Base-by-base conservation (phyloP, 1,284 basidiomycete genomes). In the Ganoderma leucocontextum region DNA sequence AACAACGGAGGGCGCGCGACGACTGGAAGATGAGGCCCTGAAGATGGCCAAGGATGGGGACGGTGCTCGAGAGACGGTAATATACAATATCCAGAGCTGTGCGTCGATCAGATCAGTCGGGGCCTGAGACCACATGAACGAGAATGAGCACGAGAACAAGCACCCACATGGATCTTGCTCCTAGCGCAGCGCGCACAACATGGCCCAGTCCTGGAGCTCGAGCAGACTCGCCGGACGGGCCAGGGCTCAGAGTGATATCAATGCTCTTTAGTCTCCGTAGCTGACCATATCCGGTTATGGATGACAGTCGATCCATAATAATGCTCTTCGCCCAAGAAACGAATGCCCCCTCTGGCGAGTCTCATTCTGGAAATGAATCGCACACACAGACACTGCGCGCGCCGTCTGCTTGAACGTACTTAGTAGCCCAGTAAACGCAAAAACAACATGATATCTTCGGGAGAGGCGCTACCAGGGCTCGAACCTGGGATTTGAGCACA, bases 401-500 rank as follows among this genome's bases (percentile, higher is more conserved):
- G 29, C 29, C 29, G 2, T 29, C 29, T 29, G 29, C 29, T 29
- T 29, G 29, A 29, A 29, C 29, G 29, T 29, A n/a, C n/a, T n/a
- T n/a, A n/a, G n/a, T n/a, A n/a, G n/a, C n/a, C n/a, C n/a, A 29
- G 29, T 29, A 1, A 29, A 29, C 29, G 41, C 41, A 17, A 42
- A 33, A 33, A 22, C 29, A 29, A 53, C 33, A 53, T 22, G 12
- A 22, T 42, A 36, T 1, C 6, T 2, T 2, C 15, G 4, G 1
- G 29, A 22, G 36, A 67, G 66, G 66, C 66, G 66, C 66, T 67
- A 67, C 66, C 66, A 67, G 66, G 66, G 66, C 66, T 67, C 66
- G 66, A 67, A 67, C 66, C 66, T 67, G 66, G 66, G 66, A 64
- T 67, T 67, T 67, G 66, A 62, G 66, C 64, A 67, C 42, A 39